Percentiles rank a stretch among this genome's conserved stretches.
Conservation (phyloP, 225 moss, liverwort and hornwort species). For the Pseudisothecium myosuroides region DNA sequence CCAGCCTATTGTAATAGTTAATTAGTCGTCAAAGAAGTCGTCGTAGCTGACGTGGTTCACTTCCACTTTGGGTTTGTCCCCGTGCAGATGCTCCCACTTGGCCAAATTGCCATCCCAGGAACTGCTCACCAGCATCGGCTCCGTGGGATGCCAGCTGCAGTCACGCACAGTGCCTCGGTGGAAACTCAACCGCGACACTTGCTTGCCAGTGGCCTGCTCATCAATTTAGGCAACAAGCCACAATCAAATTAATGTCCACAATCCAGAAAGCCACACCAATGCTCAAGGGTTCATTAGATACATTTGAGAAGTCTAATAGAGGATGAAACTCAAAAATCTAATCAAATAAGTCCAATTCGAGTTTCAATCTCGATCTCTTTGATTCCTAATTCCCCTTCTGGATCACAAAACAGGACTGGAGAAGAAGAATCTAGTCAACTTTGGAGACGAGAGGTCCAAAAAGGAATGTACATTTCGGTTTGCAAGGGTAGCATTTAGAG, state of each 20-base stretch:
- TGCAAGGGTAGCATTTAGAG: neutral
- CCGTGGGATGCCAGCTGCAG: conserved; percentile 91
- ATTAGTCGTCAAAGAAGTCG: conserved; percentile 15
- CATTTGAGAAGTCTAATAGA: neutral
- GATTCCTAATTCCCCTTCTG: neutral
- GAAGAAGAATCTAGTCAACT: neutral
- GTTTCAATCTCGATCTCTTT: neutral
- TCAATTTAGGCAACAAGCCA: neutral
- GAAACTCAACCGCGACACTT: conserved; percentile 31
- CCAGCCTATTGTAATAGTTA: neutral
- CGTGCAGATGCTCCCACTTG: conserved; percentile 78
- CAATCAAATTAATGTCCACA: neutral
- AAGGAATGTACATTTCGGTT: neutral
- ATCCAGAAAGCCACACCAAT: neutral
- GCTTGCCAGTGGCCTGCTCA: conserved; percentile 51
- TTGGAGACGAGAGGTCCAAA: neutral
- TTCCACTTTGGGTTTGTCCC: conserved; percentile 21
- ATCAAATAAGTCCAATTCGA: neutral
- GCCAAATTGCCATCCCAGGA: conserved; percentile 81
- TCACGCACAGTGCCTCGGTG: conserved; percentile 72
- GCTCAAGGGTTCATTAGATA: neutral
- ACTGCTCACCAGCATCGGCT: conserved; percentile 76
- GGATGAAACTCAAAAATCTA: neutral
- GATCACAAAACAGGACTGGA: neutral
- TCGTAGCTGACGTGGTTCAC: neutral